phyloP scores from a whole-genome alignment of 768 basidiomycete genomes.

The Boletales sp. region DNA sequence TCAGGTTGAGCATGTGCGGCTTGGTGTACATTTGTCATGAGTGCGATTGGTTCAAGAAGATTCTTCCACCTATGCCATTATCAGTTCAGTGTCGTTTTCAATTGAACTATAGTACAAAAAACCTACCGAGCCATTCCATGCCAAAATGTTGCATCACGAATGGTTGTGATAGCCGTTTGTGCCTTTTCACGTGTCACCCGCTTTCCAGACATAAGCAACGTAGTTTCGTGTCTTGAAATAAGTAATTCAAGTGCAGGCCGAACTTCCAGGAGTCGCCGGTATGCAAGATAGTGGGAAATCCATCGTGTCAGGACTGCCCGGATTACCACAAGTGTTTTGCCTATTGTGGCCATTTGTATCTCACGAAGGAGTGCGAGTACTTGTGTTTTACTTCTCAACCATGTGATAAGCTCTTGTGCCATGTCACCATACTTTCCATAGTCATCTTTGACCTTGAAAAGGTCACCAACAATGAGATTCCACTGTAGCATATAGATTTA shows the following conservation, averaged over 20 bases:
- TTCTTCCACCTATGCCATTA: conserved; percentile 21
- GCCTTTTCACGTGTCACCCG: conserved; percentile 24
- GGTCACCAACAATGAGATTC: conserved; percentile 39
- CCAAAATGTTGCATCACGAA: conserved; percentile 23
- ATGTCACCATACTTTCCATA: conserved; percentile 19
- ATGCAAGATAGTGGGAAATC: conserved; percentile 36
- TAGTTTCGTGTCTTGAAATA: conserved; percentile 5
- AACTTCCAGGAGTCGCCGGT: conserved; percentile 26
- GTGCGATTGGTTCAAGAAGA: conserved; percentile 31
- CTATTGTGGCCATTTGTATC: conserved; percentile 11
- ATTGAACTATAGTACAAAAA: no score
- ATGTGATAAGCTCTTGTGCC: conserved; percentile 35
- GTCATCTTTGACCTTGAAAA: conserved; percentile 28
- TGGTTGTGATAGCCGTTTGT: conserved; percentile 21
- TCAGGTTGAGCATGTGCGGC: not conserved
- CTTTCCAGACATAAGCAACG: conserved; percentile 21
- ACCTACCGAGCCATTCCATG: conserved; percentile 3
- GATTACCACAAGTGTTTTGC: conserved; percentile 18
- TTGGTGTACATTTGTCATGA: conserved; percentile 11
- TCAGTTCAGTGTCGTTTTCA: no score
- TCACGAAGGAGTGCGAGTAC: conserved; percentile 29
- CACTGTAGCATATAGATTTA: no score
- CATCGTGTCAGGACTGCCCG: conserved; percentile 34
- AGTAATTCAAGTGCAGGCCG: conserved; percentile 13
- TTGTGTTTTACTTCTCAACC: conserved; percentile 34